A percentile compares a stretch with the other conserved stretches of the same genome.
Conservation (phyloP, 192 early-diverging fungal species). For the Allomyces javanicus region DNA sequence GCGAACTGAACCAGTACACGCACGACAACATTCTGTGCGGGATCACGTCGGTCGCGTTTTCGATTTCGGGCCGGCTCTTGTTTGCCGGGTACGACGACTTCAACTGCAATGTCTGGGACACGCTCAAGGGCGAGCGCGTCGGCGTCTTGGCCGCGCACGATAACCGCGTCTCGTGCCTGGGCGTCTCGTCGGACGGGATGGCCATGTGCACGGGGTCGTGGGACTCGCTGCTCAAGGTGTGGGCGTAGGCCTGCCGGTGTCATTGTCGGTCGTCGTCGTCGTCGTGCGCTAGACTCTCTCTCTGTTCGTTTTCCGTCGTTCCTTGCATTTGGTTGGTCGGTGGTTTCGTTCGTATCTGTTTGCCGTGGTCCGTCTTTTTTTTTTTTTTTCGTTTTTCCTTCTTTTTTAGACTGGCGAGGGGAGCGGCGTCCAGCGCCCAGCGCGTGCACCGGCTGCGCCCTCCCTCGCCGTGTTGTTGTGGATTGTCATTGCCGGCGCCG, state of each 20-base stretch:
- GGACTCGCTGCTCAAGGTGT: conserved; percentile 92
- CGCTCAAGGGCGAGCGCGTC: conserved; percentile 83
- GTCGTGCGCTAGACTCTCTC: no score
- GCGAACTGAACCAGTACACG: conserved; percentile 94
- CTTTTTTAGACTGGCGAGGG: no score
- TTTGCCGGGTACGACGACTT: conserved; percentile 99
- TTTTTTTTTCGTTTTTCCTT: no score
- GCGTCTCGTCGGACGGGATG: conserved; percentile 92
- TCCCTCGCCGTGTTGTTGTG: no score
- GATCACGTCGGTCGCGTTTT: conserved; percentile 94
- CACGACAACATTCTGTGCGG: conserved; percentile 98
- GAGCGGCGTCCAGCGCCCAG: no score
- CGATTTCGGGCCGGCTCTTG: conserved; percentile 80
- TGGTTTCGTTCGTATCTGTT: no score
- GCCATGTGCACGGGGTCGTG: conserved; percentile 95
- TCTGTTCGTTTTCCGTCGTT: no score
- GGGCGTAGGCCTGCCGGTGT: conserved; percentile 12
- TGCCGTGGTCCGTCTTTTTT: no score
- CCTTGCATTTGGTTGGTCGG: no score
- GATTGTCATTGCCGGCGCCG: no score
- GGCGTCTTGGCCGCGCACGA: conserved; percentile 85
- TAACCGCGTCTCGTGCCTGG: conserved; percentile 90
- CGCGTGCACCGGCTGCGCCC: no score
- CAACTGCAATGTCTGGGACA: conserved; percentile 99
- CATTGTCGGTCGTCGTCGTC: no score